Base-by-base conservation (phyloP, 176 grass and related monocot genomes). In the Cocos nucifera region DNA sequence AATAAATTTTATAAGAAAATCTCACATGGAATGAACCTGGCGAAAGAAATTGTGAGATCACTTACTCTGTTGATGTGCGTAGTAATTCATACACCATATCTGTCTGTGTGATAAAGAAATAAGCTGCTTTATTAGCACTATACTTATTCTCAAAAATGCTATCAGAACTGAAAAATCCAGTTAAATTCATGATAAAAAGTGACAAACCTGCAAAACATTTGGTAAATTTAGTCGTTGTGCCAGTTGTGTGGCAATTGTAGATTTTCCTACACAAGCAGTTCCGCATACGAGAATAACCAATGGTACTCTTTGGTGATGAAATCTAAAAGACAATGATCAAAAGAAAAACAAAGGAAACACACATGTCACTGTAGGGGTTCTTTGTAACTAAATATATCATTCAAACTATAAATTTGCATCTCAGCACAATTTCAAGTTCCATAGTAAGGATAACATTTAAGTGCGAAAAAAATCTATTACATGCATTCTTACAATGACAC, bases 1-100 rank as follows among this genome's bases (percentile, higher is more conserved):
- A 44, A 44, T 44, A 44, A 44, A 44, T 44, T 44, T 44, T 12
- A 14, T 44, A 44, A 44, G 35, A 44, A 44, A 44, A 44, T 44
- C 2, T 12, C 35, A 44, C 35, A 44, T 14, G 35, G 9, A 12
- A 39, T 39, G 35, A 39, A 39, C 35, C 35, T 10, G 35, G 9
- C 35, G 5, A 39, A 39, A 39, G 35, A 39, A 39, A 39, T 44
- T 44, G 35, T 44, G 35, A 49, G 27, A 44, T 53, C 23, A 80
- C 87, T 76, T 61, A 91, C 92, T 97, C 92, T 27, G 92, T 91
- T 67, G 92, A 90, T 66, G 87, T 96, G 57, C 87, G 69, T 60
- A 96, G 63, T 49, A 96, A 49, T 80, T 96, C 92, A 73, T 96
- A 89, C 19, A 97, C 92, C 92, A 97, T 97, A 69, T 97, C 92